A percentile compares a stretch with the other conserved stretches of the same genome.
Evolutionary conservation across 2,329 filamentous ascomycete genomes (phyloP).

Genomic region (Anthostomella pinea): DNA sequence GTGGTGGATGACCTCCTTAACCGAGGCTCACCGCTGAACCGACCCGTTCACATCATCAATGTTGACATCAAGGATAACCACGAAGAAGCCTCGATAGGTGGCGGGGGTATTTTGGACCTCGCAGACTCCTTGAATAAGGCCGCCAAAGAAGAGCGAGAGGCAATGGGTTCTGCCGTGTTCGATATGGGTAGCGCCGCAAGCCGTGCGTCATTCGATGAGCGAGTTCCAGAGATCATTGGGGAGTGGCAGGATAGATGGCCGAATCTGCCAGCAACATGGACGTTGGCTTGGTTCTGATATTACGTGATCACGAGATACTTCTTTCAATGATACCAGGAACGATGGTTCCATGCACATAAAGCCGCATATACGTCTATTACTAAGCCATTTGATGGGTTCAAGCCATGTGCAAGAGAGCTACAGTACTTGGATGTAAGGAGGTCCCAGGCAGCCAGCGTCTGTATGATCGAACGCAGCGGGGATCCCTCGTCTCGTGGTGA

Average conservation of each 20-base stretch:
- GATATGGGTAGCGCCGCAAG: conserved; percentile 65
- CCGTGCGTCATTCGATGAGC: conserved; percentile 81
- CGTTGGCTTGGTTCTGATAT: conserved; percentile 82
- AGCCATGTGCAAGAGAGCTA: no score
- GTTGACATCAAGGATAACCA: conserved; percentile 98
- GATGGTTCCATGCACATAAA: conserved; percentile 12
- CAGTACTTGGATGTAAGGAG: no score
- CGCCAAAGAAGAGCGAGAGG: conserved; percentile 72
- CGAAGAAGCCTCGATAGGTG: conserved; percentile 89
- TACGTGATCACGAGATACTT: conserved; percentile 10
- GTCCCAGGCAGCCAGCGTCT: no score
- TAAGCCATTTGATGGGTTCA: no score
- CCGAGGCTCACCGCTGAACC: conserved; percentile 81
- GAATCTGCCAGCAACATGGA: conserved; percentile 88
- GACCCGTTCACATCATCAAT: conserved; percentile 96
- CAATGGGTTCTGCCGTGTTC: conserved; percentile 63
- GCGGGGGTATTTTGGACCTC: conserved; percentile 86
- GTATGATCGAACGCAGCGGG: no score
- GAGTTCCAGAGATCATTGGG: conserved; percentile 85
- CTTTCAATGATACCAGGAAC: conserved; percentile 30
- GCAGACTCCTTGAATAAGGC: conserved; percentile 80
- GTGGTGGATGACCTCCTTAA: conserved; percentile 90
- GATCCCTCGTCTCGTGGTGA: no score
- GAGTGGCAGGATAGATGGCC: conserved; percentile 96
- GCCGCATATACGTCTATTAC: no score